Percentiles rank a stretch among this genome's conserved stretches.
Evolutionary conservation across 768 basidiomycete species (phyloP).

Genomic region (Podaxis sp.): DNA sequence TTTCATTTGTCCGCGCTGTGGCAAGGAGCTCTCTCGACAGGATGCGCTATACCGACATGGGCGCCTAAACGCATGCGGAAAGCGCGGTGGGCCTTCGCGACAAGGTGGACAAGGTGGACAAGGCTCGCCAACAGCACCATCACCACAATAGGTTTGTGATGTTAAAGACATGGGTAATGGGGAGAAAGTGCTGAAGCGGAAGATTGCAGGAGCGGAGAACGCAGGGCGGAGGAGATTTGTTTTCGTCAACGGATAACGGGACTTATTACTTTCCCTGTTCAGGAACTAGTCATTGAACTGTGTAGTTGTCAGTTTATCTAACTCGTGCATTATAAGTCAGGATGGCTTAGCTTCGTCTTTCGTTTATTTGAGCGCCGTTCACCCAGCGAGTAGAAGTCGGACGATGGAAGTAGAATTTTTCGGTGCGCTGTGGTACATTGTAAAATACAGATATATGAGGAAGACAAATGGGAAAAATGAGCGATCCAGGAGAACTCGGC

Average conservation of each 20-base stretch:
- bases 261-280: neutral
- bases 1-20: constrained; percentile 3
- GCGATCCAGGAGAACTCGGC: neutral
- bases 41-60: constrained; percentile 30
- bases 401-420: constrained; percentile 6
- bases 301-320: neutral
- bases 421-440: constrained; percentile 9
- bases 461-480: neutral
- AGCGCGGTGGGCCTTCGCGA: constrained; percentile 20
- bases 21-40: constrained; percentile 23
- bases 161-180: neutral
- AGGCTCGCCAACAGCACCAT: neutral
- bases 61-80: constrained; percentile 25
- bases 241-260: neutral
- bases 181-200: neutral
- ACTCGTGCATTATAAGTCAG: neutral
- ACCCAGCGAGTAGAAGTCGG: too few relatives aligned
- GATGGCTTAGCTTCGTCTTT: constrained; percentile 10
- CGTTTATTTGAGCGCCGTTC: neutral
- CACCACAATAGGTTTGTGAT: neutral
- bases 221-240: neutral
- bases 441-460: constrained; percentile 15
- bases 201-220: neutral
- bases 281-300: neutral
- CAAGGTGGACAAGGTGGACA: neutral